Evolutionary conservation across 2,329 filamentous ascomycete genomes (phyloP), one percentile per base, ranked within the genome.

Genomic region (Diaporthe australafricana): DNA sequence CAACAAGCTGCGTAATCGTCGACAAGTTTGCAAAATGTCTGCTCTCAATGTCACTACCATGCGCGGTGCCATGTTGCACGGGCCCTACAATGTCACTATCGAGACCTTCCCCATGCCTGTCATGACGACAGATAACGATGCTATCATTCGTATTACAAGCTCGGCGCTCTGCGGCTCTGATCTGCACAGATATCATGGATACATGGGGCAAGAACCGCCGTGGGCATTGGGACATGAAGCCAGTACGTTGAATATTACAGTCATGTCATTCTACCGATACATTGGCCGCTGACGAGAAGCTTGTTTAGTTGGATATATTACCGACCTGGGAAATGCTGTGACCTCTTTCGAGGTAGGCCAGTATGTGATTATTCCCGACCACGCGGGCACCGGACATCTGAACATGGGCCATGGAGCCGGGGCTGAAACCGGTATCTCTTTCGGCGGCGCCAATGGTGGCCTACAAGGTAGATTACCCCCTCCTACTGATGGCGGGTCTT

Each of bases 111-210:
- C 47, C 12, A 20, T 20, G n/a, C 45, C 45, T 48, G 45, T 48
- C 45, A 20, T 48, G 20, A 20, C n/a, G 9, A 48, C n/a, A 6
- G 22, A 20, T 1, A 84, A 82, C 2, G 87, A 89, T 71, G 86
- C 86, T 17, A 81, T 89, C 30, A 78, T 89, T 57, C 84, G 83
- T 69, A 72, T 88, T 47, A 79, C 80, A 8, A 82, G 86, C 69
- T 83, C 84, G 0, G 86, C 86, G 16, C 87, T 87, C 74, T 89
- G 87, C 76, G 87, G 87, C 30, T 85, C 85, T 0, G 88, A 90
- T 75, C 78, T 89, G 20, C 88, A 90, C 76, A 89, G 90, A 72
- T 78, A 84, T 70, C 82, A 89, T 74, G 86, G 89, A 0, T 82
- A 87, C 0, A 86, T 83, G 1, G 84, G 83, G 53, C 75, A 81